phyloP scores from a whole-genome alignment of 179 eudicot species.

The Beta macrorhiza region DNA sequence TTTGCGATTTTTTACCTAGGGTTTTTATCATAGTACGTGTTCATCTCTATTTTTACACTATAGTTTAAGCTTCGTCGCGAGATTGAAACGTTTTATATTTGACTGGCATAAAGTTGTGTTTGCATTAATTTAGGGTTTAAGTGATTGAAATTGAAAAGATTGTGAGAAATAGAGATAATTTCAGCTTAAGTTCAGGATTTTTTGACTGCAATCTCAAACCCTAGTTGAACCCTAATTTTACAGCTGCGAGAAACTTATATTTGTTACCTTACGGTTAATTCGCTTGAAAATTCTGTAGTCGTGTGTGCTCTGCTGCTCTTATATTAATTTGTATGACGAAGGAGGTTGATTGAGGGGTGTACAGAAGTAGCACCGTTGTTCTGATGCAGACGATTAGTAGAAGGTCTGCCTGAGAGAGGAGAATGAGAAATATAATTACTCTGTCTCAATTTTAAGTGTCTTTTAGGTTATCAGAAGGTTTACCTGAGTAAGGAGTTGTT shows the following conservation, averaged over 20 bases:
- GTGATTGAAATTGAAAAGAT: neutral
- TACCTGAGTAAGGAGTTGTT: too few species aligned
- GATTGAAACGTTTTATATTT: neutral
- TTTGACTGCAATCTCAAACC: neutral
- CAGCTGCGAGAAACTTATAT: neutral
- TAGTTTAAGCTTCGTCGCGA: neutral
- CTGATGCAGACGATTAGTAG: too few species aligned
- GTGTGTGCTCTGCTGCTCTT: neutral
- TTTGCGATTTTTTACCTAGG: neutral
- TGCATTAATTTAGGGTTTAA: neutral
- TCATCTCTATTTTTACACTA: too few species aligned
- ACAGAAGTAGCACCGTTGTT: too few species aligned
- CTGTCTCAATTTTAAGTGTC: too few species aligned
- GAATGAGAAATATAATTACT: too few species aligned
- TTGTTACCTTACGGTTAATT: neutral
- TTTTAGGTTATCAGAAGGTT: too few species aligned
- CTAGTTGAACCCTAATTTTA: conserved; percentile 10
- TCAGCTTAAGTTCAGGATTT: neutral
- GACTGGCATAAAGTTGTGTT: neutral
- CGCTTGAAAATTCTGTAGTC: neutral
- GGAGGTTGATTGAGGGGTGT: neutral
- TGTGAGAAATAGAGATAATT: neutral
- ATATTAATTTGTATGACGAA: too few species aligned
- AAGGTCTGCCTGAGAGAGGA: too few species aligned
- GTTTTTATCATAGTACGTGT: neutral